Evolutionary conservation across 2,329 filamentous ascomycete genomes (phyloP), one percentile per base, ranked within the genome.

Genomic region (Exserohilum rostratum): DNA sequence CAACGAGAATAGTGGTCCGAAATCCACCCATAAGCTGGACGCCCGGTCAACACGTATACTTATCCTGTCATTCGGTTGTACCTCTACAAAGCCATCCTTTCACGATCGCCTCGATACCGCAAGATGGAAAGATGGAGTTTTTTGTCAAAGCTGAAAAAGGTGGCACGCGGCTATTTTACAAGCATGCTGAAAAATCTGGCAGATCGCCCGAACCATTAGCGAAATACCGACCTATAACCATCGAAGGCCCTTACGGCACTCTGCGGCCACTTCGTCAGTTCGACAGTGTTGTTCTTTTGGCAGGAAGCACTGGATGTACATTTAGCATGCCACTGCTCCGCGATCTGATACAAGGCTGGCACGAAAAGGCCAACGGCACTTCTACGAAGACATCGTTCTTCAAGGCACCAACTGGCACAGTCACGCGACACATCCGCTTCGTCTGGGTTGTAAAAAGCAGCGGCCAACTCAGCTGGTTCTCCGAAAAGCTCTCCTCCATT

Each of bases 61-160:
- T 89, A 2, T 82, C 83, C 5, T 86, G 78, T 62, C 86, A 83
- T 62, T 78, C 77, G 0, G 67, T 87, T 33, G 78, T 79, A 15
- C 85, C 84, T 0, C 71, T 88, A 2, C 84, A 88, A 63, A 83
- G 81, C 20, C 86, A 89, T 60, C 87, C 86, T 0, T 88, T 88
- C 64, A 88, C 85, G 1, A 85, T 88, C 53, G 76, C 82, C 2
- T 84, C 82, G 1, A 77, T 86, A 11, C 82, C 83, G 0, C 76
- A 77, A 34, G 84, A 86, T 62, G 77, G 78, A 1, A 80, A 78
- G 51, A 77, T 87, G 68, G 82, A 85, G 46, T 85, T 87, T 56
- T 67, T 84, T 3, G 76, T 86, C 9, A 82, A 83, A 52, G 77
- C 82, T 1, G 78, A 85, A 61, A 78, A 74, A 30, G 84, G 83